Base-by-base conservation (phyloP, 208 protist species). In the Borovskyia barvae region DNA sequence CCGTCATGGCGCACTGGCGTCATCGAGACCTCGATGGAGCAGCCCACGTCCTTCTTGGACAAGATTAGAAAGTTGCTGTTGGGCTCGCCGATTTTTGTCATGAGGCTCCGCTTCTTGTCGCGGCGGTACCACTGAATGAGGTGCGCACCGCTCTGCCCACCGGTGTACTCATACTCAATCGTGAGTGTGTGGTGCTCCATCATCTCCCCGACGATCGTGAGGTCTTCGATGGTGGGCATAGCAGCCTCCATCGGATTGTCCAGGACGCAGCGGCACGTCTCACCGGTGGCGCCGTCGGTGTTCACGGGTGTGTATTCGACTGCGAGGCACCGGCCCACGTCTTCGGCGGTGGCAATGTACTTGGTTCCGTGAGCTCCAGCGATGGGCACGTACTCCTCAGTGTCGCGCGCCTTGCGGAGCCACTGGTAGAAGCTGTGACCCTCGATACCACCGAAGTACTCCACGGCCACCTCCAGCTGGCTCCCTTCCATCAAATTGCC, bases 271-370 rank as follows among this genome's bases (percentile, higher is more conserved):
- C 86, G 85, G 66, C 86, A 93, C 35, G 90, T 91, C 75, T 95
- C 88, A 36, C 91, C 91, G 40, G 90, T 87, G 25, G 84, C 78
- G 25, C 88, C 91, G 24, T 86, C 63, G 28, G 66, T 74, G 72
- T 87, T 94, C 30, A 94, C 81, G 17, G 91, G 91, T 5, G 91
- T 97, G 77, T 92, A 93, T 66, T 97, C 86, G 33, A 97, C 92
- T 22, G 87, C 87, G 50, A 97, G 61, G 66, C 69, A 92, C 60
- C 90, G 82, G 45, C 87, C 85, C 11, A 97, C 85, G 66, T 97
- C 92, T 40, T 91, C 89, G 22, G 75, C 41, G n/a, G 75, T 82
- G 2, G 82, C 72, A 42, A 75, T 58, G 68, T 97, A 97, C 55
- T 76, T 77, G 26, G 82, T 89, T 36, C 49, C 49, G 65, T 86